phyloP scores from a whole-genome alignment of 1,284 basidiomycete species.

The Moesziomyces parantarcticus region DNA sequence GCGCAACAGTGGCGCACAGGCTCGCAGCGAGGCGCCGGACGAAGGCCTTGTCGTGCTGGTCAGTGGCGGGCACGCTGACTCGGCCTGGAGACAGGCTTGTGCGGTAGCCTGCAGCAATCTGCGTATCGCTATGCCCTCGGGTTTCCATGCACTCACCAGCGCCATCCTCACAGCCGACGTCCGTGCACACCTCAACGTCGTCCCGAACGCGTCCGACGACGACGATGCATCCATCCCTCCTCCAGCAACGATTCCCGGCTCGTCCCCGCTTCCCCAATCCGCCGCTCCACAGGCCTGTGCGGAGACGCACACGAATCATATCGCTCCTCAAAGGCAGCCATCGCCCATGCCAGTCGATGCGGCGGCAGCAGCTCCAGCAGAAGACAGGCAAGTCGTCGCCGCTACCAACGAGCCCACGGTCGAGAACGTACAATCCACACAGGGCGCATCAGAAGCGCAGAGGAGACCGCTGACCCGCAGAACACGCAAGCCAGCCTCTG shows the following conservation, averaged over 20 bases:
- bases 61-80: conserved; percentile 19
- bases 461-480: conserved; percentile 43
- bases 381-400: not conserved
- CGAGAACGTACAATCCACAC: not conserved
- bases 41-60: conserved; percentile 47
- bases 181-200: conserved; percentile 28
- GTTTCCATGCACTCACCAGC: conserved; percentile 41
- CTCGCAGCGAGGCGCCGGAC: conserved; percentile 43
- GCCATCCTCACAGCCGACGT: conserved; percentile 38
- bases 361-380: not conserved
- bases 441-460: conserved; percentile 5
- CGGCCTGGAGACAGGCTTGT: conserved; percentile 34
- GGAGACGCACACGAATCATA: not conserved
- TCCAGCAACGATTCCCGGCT: not conserved
- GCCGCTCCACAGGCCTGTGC: not conserved
- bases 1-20: conserved; percentile 34
- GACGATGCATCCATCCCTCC: not conserved
- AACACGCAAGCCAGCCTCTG: conserved; percentile 22
- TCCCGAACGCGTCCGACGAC: conserved; percentile 19
- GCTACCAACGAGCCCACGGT: not conserved
- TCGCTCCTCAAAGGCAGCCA: too few relatives aligned
- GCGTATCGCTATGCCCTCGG: conserved; percentile 42
- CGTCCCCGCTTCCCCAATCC: not conserved
- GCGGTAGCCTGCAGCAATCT: conserved; percentile 37
- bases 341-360: not conserved